These are phyloP conservation scores for Cladorrhinum sp. DNA, from an alignment of 2,329 filamentous ascomycete genomes.

Conservation along the genomic window DNA sequence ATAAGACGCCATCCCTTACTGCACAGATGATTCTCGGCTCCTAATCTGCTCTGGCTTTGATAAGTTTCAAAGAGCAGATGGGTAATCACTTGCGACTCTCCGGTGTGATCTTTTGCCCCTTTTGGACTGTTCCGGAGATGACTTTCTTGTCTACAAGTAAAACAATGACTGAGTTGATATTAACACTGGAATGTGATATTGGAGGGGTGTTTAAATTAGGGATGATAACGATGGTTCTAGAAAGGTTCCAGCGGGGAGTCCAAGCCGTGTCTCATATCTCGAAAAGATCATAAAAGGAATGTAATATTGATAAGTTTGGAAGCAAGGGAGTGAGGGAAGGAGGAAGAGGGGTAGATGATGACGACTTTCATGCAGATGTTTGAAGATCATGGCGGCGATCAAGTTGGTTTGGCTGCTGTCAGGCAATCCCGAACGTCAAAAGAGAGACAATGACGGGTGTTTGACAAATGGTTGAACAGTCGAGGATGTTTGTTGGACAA, in stretches of 20 bases:
- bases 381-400: not conserved
- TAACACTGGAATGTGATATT: not conserved
- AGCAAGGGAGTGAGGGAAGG: not conserved
- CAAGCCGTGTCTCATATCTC: not conserved
- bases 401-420: no score
- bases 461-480: not conserved
- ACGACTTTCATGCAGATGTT: not conserved
- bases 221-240: not conserved
- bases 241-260: not conserved
- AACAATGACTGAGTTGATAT: not conserved
- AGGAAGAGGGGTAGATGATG: not conserved
- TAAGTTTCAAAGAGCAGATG: no score
- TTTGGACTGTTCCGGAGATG: not conserved
- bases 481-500: not conserved
- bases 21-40: no score
- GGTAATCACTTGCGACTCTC: no score
- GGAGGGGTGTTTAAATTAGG: not conserved
- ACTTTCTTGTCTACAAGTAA: not conserved
- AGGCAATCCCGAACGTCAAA: not conserved
- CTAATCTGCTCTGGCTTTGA: no score
- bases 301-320: not conserved
- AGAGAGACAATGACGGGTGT: not conserved
- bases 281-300: not conserved
- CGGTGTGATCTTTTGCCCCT: no score
- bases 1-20: no score